Base-by-base conservation (phyloP, 1,139 yeast genomes). In the Debaryomyces psychrophilus region DNA sequence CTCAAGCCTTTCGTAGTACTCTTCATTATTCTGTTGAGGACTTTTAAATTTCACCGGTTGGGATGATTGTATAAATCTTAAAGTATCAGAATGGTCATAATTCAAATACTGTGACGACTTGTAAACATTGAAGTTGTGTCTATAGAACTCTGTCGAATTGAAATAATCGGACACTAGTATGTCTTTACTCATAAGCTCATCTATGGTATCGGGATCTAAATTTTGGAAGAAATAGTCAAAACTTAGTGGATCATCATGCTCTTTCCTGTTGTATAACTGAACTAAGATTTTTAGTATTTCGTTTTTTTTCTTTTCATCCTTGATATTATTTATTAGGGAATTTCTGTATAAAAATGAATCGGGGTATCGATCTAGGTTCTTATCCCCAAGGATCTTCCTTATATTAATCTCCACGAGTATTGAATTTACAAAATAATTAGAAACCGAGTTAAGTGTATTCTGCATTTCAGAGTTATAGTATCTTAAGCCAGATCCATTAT, bases 71-170 rank as follows among this genome's bases (percentile, higher is more conserved):
- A 62, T 50, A 25, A 46, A 45, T n/a, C 45, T 53, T 4, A 55
- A 36, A 9, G 62, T 58, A 44, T 67, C 71, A 1, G 67, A 56
- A 36, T 60, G 58, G 15, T 67, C 62, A 44, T 68, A 67, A 44
- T 66, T 71, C 25, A 70, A 55, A 53, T 60, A 61, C 29, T 69
- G 67, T 0, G 69, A 67, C 1, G 76, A 65, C 45, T 68, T 69
- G 54, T 56, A 60, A 44, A 63, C 49, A 36, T 52, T 50, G 50
- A 64, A 66, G 20, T 59, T 52, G 8, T 51, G 47, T 33, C 74
- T 47, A 42, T 55, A 58, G 11, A 54, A 50, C 20, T 55, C 60
- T 2, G 58, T 27, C 0, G 68, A 64, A 43, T 53, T 54, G 47
- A 68, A 69, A 14, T 47, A 35, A 33, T 51, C 53, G 8, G 55